These are phyloP conservation scores for Vitellaria paradoxa DNA, from an alignment of 179 eudicot genomes.

Conservation along the genomic window DNA sequence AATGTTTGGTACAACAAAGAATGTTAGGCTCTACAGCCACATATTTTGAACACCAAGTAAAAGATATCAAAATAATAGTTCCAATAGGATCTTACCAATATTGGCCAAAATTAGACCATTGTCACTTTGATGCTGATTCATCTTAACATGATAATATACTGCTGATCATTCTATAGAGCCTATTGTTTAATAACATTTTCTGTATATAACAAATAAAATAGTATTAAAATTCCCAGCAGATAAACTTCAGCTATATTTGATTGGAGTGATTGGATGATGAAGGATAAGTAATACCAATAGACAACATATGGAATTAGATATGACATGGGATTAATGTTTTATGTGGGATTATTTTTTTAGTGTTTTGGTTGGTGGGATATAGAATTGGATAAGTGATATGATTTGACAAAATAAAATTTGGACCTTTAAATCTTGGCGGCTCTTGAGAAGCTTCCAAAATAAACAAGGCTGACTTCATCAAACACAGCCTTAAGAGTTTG, in stretches of 20 bases:
- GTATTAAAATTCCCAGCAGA: neutral
- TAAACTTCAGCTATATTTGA: neutral
- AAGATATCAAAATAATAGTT: neutral
- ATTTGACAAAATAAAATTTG: no score
- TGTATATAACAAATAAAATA: neutral
- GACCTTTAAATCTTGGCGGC: no score
- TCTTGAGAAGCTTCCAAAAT: neutral
- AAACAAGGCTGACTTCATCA: neutral
- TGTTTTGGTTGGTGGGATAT: neutral
- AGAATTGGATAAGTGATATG: neutral
- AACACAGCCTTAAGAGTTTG: no score
- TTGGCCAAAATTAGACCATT: neutral
- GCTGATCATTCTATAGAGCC: neutral
- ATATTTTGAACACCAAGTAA: neutral
- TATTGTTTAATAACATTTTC: neutral
- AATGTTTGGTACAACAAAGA: neutral
- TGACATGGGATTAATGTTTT: no score
- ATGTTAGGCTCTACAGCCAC: neutral
- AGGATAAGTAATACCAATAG: no score
- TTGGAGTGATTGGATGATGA: no score
- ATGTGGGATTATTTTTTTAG: no score
- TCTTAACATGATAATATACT: neutral
- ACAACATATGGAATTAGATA: no score
- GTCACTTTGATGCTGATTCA: neutral
- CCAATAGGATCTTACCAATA: neutral